phyloP scores from a whole-genome alignment of 208 protist species.

The Leishmania braziliensis region DNA sequence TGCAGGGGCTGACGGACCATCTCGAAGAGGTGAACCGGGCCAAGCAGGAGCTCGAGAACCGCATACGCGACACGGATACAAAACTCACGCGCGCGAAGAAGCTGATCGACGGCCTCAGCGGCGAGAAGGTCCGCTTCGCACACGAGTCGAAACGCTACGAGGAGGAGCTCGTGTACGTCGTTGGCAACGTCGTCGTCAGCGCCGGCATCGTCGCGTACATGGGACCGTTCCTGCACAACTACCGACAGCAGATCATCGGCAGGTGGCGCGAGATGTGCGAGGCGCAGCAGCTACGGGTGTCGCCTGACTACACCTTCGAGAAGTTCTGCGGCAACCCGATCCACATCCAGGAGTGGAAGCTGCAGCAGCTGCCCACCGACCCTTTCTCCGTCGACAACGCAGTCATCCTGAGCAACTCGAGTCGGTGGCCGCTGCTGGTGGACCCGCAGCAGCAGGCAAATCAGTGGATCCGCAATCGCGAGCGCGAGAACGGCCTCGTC shows the following conservation, averaged over 20 bases:
- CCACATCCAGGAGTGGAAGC: slow-evolving; percentile 93
- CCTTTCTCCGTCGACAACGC: slow-evolving; percentile 95
- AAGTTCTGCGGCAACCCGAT: slow-evolving; percentile 91
- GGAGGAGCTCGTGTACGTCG: slow-evolving; percentile 84
- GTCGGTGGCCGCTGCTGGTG: slow-evolving; percentile 93
- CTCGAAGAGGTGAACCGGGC: slow-evolving; percentile 87
- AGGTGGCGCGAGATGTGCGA: slow-evolving; percentile 83
- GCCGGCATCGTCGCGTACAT: slow-evolving; percentile 96
- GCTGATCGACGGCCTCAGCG: slow-evolving; percentile 94
- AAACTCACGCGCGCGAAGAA: slow-evolving; percentile 95
- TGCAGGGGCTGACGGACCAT: slow-evolving; percentile 77
- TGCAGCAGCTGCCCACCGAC: slow-evolving; percentile 93
- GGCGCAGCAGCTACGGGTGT: slow-evolving; percentile 72
- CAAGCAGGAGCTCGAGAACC: slow-evolving; percentile 92
- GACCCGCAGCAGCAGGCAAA: slow-evolving; percentile 96
- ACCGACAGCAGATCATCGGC: slow-evolving; percentile 74
- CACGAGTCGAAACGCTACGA: slow-evolving; percentile 81
- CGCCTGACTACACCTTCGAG: slow-evolving; percentile 84
- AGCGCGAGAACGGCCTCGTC: slow-evolving; percentile 86
- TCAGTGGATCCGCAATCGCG: slow-evolving; percentile 93
- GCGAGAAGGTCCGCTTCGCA: slow-evolving; percentile 94
- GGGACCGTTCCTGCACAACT: slow-evolving; percentile 95
- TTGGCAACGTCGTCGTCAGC: slow-evolving; percentile 95
- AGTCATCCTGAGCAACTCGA: slow-evolving; percentile 92
- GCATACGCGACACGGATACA: slow-evolving; percentile 93